A percentile compares a stretch with the other conserved stretches of the same genome.
Evolutionary conservation across 495 filamentous ascomycete genomes (phyloP).

Genomic region (Trichoderma virens): DNA sequence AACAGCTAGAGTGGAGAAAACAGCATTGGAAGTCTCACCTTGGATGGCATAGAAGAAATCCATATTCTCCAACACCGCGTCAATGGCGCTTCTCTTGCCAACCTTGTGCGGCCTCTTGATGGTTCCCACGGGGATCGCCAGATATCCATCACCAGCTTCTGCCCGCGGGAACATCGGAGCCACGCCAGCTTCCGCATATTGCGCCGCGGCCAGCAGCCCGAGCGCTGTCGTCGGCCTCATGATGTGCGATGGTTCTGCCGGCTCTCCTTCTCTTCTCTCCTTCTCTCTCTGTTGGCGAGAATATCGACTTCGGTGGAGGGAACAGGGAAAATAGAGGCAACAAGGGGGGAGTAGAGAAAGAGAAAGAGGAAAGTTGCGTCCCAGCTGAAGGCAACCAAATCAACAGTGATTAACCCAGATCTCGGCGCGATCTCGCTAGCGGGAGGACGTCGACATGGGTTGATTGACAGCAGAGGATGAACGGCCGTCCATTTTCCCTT

Average conservation of each 20-base stretch:
- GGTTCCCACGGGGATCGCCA: conserved; percentile 8
- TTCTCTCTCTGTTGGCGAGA: not conserved
- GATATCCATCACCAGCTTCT: conserved; percentile 1
- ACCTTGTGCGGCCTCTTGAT: conserved; percentile 5
- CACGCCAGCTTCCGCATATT: not conserved
- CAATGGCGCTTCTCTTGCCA: conserved; percentile 3
- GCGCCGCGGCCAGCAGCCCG: conserved; percentile 4
- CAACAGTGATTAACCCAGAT: not conserved
- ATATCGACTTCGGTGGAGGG: not conserved
- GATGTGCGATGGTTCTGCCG: not conserved
- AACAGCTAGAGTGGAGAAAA: too few relatives aligned
- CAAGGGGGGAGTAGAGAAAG: not conserved
- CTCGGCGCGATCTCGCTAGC: not conserved
- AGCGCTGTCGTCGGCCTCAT: conserved; percentile 10
- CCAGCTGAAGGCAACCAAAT: not conserved
- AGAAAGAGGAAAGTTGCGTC: not conserved
- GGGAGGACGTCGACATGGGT: not conserved
- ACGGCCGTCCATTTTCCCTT: not conserved
- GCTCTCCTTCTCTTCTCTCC: not conserved
- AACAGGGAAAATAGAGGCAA: not conserved
- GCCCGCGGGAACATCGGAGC: conserved; percentile 1
- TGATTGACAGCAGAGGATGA: not conserved
- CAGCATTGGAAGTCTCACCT: too few relatives aligned
- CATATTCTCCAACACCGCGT: conserved; percentile 4
- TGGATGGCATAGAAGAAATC: conserved; percentile 12